Evolutionary conservation across 768 basidiomycete genomes (phyloP).

Genomic region (Calocybe gangraenosa): DNA sequence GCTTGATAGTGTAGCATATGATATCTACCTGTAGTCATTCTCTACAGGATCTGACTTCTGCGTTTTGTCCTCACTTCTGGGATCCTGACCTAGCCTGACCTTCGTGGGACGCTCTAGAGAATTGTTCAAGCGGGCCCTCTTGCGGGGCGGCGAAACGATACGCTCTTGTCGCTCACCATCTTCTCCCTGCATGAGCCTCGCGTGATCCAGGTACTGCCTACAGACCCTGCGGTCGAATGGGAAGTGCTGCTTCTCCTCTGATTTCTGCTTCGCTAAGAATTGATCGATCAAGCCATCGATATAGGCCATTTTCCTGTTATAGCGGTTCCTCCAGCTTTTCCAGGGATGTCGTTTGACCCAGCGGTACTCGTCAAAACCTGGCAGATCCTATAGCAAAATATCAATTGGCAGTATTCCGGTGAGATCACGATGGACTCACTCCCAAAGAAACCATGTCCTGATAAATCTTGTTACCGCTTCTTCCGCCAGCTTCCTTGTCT

Average conservation of each 20-base stretch:
- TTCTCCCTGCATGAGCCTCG: not conserved
- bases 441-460: slow-evolving; percentile 26
- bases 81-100: not conserved
- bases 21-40: not conserved
- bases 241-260: slow-evolving; percentile 24
- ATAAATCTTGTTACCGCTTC: slow-evolving; percentile 33
- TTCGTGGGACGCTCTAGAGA: not conserved
- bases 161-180: not conserved
- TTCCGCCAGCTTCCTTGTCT: slow-evolving; percentile 32
- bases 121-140: slow-evolving; percentile 6
- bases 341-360: slow-evolving; percentile 42
- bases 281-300: slow-evolving; percentile 33
- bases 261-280: slow-evolving; percentile 20
- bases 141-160: not conserved
- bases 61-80: slow-evolving; percentile 6
- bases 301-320: slow-evolving; percentile 31
- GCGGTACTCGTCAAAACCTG: slow-evolving; percentile 19
- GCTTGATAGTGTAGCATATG: too few relatives aligned
- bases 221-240: slow-evolving; percentile 18
- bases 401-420: not conserved
- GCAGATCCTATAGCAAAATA: slow-evolving; percentile 12
- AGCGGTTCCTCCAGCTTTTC: slow-evolving; percentile 45
- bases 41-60: not conserved
- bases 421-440: slow-evolving; percentile 8
- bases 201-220: not conserved